phyloP scores from a whole-genome alignment of 2,329 filamentous ascomycete genomes.

The Ceratocystis alfenasii region DNA sequence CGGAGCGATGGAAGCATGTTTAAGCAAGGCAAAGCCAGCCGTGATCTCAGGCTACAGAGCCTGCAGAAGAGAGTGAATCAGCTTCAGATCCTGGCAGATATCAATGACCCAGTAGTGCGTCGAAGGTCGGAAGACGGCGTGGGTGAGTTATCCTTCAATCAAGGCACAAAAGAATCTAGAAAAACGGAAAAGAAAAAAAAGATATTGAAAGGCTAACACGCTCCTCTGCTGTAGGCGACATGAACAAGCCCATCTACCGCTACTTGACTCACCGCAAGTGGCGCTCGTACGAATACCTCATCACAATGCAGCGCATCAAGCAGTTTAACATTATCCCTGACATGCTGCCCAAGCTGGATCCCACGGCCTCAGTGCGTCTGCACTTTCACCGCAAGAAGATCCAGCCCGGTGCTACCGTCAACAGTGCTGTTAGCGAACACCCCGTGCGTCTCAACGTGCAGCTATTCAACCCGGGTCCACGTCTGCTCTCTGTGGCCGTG shows the following conservation, averaged over 20 bases:
- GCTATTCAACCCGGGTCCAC: slow-evolving; percentile 68
- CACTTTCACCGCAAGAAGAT: slow-evolving; percentile 62
- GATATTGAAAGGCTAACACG: slow-evolving; percentile 11
- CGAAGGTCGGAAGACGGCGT: slow-evolving; percentile 83
- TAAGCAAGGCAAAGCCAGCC: slow-evolving; percentile 50
- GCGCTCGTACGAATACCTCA: slow-evolving; percentile 65
- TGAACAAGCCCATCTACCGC: slow-evolving; percentile 93
- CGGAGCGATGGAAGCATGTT: slow-evolving; percentile 44
- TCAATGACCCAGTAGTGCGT: slow-evolving; percentile 91
- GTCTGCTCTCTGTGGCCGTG: slow-evolving; percentile 72
- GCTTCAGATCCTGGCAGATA: slow-evolving; percentile 80
- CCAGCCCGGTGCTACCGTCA: slow-evolving; percentile 65
- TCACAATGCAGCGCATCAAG: slow-evolving; percentile 72
- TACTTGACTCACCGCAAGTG: slow-evolving; percentile 79
- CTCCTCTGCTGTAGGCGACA: slow-evolving; percentile 52
- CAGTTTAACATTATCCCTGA: slow-evolving; percentile 86
- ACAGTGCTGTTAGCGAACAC: slow-evolving; percentile 59
- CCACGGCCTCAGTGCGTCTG: slow-evolving; percentile 66
- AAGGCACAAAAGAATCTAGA: no score
- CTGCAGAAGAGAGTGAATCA: slow-evolving; percentile 62
- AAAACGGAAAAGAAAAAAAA: slow-evolving; percentile 22
- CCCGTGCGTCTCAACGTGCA: slow-evolving; percentile 70
- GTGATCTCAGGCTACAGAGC: slow-evolving; percentile 54
- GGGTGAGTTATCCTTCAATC: slow-evolving; percentile 42
- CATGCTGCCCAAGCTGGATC: slow-evolving; percentile 67